A percentile compares a stretch with the other conserved stretches of the same genome.
phyloP scores from a whole-genome alignment of 129 eudicot genomes.

The Artemisia tridentata region DNA sequence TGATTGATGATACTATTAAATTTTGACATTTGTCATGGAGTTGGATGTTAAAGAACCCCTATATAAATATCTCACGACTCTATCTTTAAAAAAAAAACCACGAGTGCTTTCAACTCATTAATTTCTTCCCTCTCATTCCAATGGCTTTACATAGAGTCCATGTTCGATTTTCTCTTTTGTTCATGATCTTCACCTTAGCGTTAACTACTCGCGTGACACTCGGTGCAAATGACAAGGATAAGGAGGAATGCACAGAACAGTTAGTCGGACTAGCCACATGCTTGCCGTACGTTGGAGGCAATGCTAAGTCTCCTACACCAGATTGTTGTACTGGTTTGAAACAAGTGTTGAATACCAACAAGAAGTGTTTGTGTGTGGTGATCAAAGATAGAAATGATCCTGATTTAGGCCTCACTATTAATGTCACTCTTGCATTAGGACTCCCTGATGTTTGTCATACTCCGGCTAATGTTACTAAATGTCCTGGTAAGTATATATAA shows the following conservation, averaged over 20 bases:
- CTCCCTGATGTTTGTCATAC: constrained; percentile 67
- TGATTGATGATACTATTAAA: not conserved
- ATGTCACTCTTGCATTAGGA: constrained; percentile 71
- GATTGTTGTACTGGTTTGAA: constrained; percentile 78
- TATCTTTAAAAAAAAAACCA: constrained; percentile 16
- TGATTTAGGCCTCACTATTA: constrained; percentile 58
- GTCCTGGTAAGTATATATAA: constrained; percentile 51
- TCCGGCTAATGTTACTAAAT: constrained; percentile 69
- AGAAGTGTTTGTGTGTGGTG: constrained; percentile 68
- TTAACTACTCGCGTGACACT: constrained; percentile 11
- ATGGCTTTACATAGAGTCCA: constrained; percentile 17
- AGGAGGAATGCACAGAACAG: constrained; percentile 56
- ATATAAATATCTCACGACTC: constrained; percentile 24
- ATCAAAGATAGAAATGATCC: constrained; percentile 78
- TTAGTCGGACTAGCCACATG: constrained; percentile 67
- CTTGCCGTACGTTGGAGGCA: constrained; percentile 72
- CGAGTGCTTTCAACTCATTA: constrained; percentile 9
- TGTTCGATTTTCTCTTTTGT: not conserved
- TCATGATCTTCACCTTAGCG: constrained; percentile 13
- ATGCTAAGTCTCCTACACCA: constrained; percentile 64
- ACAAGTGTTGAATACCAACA: constrained; percentile 50
- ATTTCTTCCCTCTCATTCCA: not conserved
- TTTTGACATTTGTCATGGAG: not conserved
- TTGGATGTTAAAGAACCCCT: constrained; percentile 1
- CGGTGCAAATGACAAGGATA: constrained; percentile 50